Percentiles rank a stretch among this genome's conserved stretches.
phyloP scores from a whole-genome alignment of 108 stramenopile genomes.

The Cyclotella sp. region DNA sequence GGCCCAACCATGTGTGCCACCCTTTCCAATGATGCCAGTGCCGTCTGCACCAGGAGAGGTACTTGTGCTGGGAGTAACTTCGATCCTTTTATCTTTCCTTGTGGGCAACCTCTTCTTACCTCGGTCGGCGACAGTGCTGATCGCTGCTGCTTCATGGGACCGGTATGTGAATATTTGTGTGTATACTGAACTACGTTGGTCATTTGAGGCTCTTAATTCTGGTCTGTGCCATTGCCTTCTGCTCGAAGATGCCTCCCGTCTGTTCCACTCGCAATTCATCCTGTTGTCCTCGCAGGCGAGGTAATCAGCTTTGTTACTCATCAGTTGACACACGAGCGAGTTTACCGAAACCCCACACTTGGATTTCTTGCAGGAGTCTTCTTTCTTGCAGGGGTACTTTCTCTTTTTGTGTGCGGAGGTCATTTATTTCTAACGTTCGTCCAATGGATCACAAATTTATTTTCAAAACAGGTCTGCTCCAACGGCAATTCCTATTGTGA shows the following conservation, averaged over 20 bases:
- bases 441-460: constrained; percentile 7
- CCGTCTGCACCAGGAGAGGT: constrained; percentile 27
- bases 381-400: constrained; percentile 25
- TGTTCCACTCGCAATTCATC: constrained; percentile 45
- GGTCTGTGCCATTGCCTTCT: too few relatives aligned
- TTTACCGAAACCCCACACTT: constrained; percentile 28
- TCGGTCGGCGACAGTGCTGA: constrained; percentile 26
- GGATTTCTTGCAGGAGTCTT: constrained; percentile 39
- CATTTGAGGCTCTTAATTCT: too few relatives aligned
- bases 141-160: constrained; percentile 47
- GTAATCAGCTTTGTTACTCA: constrained; percentile 31
- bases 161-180: constrained; percentile 26
- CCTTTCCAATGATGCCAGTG: constrained; percentile 45
- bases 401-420: constrained; percentile 23
- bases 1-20: constrained; percentile 41
- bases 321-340: constrained; percentile 10
- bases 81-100: constrained; percentile 2
- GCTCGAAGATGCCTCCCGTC: too few relatives aligned
- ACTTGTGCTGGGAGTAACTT: constrained; percentile 11
- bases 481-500: neutral
- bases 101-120: constrained; percentile 2
- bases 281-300: constrained; percentile 52
- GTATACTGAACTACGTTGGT: too few relatives aligned
- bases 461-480: neutral
- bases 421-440: constrained; percentile 17